These are phyloP conservation scores for Thymus quinquecostatus DNA, from an alignment of 257 asterid species.

Conservation along the genomic window DNA sequence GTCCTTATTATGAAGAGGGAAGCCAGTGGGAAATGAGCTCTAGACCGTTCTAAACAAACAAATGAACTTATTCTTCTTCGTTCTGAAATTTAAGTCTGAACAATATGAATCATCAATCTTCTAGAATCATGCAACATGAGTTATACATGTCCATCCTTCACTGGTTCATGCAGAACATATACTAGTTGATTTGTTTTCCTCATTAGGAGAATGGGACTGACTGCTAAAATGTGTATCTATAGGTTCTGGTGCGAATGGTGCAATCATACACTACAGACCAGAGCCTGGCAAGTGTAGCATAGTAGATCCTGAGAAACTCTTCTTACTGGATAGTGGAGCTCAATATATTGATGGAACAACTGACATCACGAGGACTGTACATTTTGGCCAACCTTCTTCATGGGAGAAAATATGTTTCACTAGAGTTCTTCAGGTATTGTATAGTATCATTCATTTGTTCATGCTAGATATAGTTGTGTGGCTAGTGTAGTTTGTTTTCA, in stretches of 20 bases:
- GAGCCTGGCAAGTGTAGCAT: conserved; percentile 73
- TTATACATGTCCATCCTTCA: background rate
- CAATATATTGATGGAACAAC: conserved; percentile 97
- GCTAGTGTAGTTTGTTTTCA: conserved; percentile 10
- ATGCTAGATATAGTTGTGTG: background rate
- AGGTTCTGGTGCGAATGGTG: conserved; percentile 99
- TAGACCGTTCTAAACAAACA: too few relatives aligned
- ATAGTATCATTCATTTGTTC: conserved; percentile 18
- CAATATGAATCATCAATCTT: too few relatives aligned
- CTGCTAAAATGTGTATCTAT: conserved; percentile 31
- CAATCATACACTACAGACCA: conserved; percentile 91
- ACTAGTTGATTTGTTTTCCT: conserved; percentile 21
- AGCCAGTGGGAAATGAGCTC: too few relatives aligned
- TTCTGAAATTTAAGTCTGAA: too few relatives aligned
- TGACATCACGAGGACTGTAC: conserved; percentile 92
- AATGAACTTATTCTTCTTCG: too few relatives aligned
- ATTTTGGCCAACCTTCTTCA: conserved; percentile 86
- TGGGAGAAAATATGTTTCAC: conserved; percentile 92
- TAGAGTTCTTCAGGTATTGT: conserved; percentile 83
- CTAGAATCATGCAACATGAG: too few relatives aligned
- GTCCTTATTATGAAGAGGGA: too few relatives aligned
- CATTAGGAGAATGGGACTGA: conserved; percentile 21
- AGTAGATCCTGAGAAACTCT: conserved; percentile 77
- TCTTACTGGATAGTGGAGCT: conserved; percentile 95
- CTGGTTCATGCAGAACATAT: background rate